Evolutionary conservation across 305 asterid genomes (phyloP), one percentile per base, ranked within the genome.

Genomic region (Ilex paraguariensis): DNA sequence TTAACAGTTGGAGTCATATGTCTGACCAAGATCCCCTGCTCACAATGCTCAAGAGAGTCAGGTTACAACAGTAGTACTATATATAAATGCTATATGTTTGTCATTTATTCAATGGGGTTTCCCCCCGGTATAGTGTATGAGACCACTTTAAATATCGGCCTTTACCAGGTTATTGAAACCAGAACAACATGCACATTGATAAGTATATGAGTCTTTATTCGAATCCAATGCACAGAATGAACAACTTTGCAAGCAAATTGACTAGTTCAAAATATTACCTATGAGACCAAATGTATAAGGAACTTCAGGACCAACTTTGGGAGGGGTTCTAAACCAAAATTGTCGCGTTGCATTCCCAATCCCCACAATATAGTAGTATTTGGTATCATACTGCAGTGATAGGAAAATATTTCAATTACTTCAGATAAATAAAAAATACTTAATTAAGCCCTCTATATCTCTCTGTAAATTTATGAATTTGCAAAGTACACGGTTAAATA

Each of bases 21-120:
- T 86, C 72, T 86, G 88, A 59, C 95, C 91, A 64, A 86, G 90
- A 82, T 84, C 91, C 73, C 95, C 91, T 86, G 89, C 51, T 71
- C 70, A 61, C 32, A 54, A 64, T 42, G 61, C 60, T 10, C 61
- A 36, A 50, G 54, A 48, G 13, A 58, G 53, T 32, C 33, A 66
- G 61, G 56, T 70, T 36, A 62, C 33, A 49, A 42, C 12, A 42
- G 48, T 42, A 42, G 48, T 42, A 42, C 28, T 21, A 21, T 21
- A 21, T 21, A 21, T 2, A 21, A 21, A 21, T 36, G 42, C 42
- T 36, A 5, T 36, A 36, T 36, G 9, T 36, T 8, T 36, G 6
- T 36, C 28, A 36, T 36, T 36, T 36, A 36, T 36, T 36, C 42
- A 4, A 36, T 36, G 42, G 28, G 28, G 28, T 21, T 21, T 36